A percentile compares a stretch with the other conserved stretches of the same genome.
These are phyloP conservation scores for Mycena citricolor DNA, from an alignment of 1,284 basidiomycete species.

Conservation along the genomic window DNA sequence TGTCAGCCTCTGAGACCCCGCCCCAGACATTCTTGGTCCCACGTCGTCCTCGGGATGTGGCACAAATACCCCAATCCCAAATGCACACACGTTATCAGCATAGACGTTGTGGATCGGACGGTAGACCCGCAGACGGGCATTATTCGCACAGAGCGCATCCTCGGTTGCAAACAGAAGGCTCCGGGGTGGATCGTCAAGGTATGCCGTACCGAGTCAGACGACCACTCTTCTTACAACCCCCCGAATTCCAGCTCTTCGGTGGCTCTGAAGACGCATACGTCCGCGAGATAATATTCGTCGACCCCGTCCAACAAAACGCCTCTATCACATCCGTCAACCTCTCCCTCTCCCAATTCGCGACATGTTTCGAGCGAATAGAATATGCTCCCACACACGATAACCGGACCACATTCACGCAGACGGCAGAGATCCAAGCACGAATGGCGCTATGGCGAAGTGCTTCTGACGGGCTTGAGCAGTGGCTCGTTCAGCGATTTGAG, in stretches of 20 bases:
- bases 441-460: conserved; percentile 76
- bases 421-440: conserved; percentile 82
- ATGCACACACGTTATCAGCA: conserved; percentile 87
- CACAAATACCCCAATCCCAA: conserved; percentile 96
- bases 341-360: conserved; percentile 85
- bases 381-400: conserved; percentile 70
- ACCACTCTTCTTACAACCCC: conserved; percentile 7
- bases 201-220: conserved; percentile 29
- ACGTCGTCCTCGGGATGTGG: conserved; percentile 88
- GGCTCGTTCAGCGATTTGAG: conserved; percentile 82
- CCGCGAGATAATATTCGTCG: conserved; percentile 89
- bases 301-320: conserved; percentile 75
- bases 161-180: conserved; percentile 85
- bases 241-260: conserved; percentile 66
- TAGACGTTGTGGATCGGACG: conserved; percentile 85
- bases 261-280: conserved; percentile 93
- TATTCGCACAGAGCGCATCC: conserved; percentile 82
- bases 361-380: conserved; percentile 86
- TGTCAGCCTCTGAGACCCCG: conserved; percentile 1
- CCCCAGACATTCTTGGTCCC: conserved; percentile 78
- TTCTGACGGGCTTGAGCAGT: conserved; percentile 79
- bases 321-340: conserved; percentile 90
- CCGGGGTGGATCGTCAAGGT: conserved; percentile 85
- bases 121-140: conserved; percentile 84
- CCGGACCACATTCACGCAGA: conserved; percentile 73